These are phyloP conservation scores for Rhododendron kiyosumense DNA, from an alignment of 148 eudicot species.

Conservation along the genomic window DNA sequence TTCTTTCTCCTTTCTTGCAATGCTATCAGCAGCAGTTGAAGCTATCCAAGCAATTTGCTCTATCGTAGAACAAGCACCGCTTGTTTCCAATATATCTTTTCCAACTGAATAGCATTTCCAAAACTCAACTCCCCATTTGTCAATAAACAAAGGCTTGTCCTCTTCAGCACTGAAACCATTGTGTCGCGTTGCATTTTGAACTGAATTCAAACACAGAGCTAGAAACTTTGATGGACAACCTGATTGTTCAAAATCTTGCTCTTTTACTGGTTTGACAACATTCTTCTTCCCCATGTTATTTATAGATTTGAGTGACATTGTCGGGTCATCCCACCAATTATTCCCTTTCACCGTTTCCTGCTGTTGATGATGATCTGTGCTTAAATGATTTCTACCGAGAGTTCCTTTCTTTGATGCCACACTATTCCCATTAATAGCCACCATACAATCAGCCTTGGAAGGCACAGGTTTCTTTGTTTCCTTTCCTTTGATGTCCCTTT, in stretches of 20 bases:
- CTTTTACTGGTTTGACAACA: constrained; percentile 20
- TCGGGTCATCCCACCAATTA: constrained; percentile 18
- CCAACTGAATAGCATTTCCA: constrained; percentile 65
- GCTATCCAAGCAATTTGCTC: constrained; percentile 90
- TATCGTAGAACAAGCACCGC: constrained; percentile 42
- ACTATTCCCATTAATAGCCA: constrained; percentile 15
- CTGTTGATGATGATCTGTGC: constrained; percentile 13
- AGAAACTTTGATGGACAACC: constrained; percentile 73
- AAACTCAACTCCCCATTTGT: constrained; percentile 77
- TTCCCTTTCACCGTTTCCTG: constrained; percentile 14
- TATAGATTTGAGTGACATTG: constrained; percentile 2
- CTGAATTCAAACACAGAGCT: constrained; percentile 57
- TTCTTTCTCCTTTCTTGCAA: constrained; percentile 70
- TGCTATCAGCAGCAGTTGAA: constrained; percentile 71
- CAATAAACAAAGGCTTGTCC: constrained; percentile 39
- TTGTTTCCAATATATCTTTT: constrained; percentile 54
- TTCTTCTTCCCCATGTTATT: constrained; percentile 18
- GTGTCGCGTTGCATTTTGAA: constrained; percentile 38
- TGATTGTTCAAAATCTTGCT: constrained; percentile 8
- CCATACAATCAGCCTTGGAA: constrained; percentile 21
- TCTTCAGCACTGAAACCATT: constrained; percentile 32
- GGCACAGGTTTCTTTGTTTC: constrained; percentile 30
- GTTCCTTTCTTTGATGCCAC: constrained; percentile 17
- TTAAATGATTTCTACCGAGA: constrained; percentile 8
- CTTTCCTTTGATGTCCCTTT: constrained; percentile 18